Percentiles rank a stretch among this genome's conserved stretches.
Conservation (phyloP, 345 rosid species). For the Gossypioides kirkii region DNA sequence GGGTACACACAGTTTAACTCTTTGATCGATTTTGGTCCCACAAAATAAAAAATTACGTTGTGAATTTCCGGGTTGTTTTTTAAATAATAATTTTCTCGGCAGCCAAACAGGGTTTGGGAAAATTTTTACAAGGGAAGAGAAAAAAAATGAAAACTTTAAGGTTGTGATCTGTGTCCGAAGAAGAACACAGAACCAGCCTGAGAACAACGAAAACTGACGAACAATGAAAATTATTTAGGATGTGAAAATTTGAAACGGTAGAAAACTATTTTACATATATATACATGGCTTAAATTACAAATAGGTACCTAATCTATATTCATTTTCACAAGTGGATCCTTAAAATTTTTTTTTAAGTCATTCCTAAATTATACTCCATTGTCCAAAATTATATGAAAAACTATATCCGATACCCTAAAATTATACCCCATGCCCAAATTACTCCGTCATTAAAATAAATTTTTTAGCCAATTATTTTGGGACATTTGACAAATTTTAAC, state of each 20-base stretch:
- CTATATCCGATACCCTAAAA: too few species aligned
- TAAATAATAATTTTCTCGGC: not conserved
- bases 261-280: not conserved
- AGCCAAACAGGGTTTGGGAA: conserved; percentile 10
- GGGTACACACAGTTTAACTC: conserved; percentile 24
- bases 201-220: not conserved
- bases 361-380: too few species aligned
- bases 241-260: not conserved
- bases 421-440: too few species aligned
- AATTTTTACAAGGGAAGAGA: not conserved
- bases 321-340: too few species aligned
- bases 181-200: conserved; percentile 12
- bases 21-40: conserved; percentile 27
- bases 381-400: too few species aligned
- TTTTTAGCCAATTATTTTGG: too few species aligned
- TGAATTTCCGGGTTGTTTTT: too few species aligned
- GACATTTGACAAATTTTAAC: too few species aligned
- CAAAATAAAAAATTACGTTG: not conserved
- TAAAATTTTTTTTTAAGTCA: too few species aligned
- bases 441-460: too few species aligned
- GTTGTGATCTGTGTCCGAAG: conserved; percentile 3
- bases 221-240: not conserved
- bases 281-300: too few species aligned
- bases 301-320: too few species aligned
- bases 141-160: not conserved